Percentiles rank a stretch among this genome's conserved stretches.
phyloP scores from a whole-genome alignment of 176 grass and related monocot genomes.

The Bromus sterilis region DNA sequence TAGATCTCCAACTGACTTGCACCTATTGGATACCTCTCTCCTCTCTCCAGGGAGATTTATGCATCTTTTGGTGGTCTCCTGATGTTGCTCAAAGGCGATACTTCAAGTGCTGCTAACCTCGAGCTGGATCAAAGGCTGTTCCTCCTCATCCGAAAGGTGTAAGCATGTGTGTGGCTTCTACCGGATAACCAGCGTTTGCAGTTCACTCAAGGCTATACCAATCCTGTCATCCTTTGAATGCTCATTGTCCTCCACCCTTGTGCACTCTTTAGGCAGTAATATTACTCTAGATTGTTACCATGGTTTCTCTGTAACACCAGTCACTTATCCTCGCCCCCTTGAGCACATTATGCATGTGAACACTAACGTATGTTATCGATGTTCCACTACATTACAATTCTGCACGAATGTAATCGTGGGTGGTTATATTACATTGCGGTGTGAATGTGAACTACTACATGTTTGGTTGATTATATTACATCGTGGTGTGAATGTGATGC shows the following conservation, averaged over 20 bases:
- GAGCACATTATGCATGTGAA: not conserved
- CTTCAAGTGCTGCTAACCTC: constrained; percentile 22
- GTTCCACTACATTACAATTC: not conserved
- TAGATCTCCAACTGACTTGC: not conserved
- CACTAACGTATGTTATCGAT: not conserved
- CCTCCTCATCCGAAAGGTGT: constrained; percentile 51
- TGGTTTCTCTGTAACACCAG: not conserved
- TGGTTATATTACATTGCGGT: not conserved
- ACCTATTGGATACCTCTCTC: not conserved
- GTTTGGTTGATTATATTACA: not conserved
- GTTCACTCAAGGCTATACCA: not conserved
- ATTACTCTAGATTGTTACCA: not conserved
- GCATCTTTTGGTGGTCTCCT: constrained; percentile 48
- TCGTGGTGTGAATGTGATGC: not conserved
- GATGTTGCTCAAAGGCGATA: constrained; percentile 52
- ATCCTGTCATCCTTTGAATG: not conserved
- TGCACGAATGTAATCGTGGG: no score
- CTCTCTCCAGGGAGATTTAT: constrained; percentile 35
- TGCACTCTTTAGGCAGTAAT: not conserved
- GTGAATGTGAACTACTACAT: not conserved
- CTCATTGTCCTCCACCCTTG: not conserved
- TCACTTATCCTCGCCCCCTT: not conserved
- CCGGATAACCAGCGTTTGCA: not conserved
- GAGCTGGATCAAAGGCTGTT: constrained; percentile 57
- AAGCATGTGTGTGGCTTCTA: not conserved